These are phyloP conservation scores for Emydomyces testavorans DNA, from an alignment of 2,329 filamentous ascomycete genomes.

Conservation along the genomic window DNA sequence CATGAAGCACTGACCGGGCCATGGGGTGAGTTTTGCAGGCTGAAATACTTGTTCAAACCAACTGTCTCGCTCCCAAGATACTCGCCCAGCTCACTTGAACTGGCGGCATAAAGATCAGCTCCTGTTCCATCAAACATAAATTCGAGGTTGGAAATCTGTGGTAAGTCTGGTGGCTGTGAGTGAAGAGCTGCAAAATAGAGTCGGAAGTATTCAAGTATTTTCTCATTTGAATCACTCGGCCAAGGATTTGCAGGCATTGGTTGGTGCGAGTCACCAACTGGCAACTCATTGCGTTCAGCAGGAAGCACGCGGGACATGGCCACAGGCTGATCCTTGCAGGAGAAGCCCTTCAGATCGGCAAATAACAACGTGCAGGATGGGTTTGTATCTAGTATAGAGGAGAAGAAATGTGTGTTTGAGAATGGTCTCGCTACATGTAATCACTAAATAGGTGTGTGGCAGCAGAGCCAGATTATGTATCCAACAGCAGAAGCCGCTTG, in stretches of 20 bases:
- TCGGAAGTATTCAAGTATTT: not conserved
- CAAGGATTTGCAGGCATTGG: not conserved
- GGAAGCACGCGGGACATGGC: not conserved
- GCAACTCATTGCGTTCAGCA: not conserved
- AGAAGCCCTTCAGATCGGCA: too few species aligned
- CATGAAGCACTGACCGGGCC: too few species aligned
- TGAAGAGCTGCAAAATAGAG: not conserved
- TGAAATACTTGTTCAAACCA: too few species aligned
- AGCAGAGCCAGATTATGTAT: too few species aligned
- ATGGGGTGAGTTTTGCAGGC: too few species aligned
- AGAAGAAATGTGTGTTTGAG: not conserved
- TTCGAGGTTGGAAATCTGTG: not conserved
- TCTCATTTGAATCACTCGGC: not conserved
- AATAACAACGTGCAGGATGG: not conserved
- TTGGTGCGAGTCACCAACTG: not conserved
- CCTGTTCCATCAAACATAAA: not conserved
- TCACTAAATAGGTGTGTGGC: too few species aligned
- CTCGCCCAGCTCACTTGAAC: not conserved
- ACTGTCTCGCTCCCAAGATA: not conserved
- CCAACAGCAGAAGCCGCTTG: too few species aligned
- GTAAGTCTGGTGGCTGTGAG: not conserved
- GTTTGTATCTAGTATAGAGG: not conserved
- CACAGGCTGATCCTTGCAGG: too few species aligned
- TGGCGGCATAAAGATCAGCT: not conserved
- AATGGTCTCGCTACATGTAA: too few species aligned